Base-by-base conservation (phyloP, 2,329 filamentous ascomycete genomes). In the Paramyrothecium sp. region DNA sequence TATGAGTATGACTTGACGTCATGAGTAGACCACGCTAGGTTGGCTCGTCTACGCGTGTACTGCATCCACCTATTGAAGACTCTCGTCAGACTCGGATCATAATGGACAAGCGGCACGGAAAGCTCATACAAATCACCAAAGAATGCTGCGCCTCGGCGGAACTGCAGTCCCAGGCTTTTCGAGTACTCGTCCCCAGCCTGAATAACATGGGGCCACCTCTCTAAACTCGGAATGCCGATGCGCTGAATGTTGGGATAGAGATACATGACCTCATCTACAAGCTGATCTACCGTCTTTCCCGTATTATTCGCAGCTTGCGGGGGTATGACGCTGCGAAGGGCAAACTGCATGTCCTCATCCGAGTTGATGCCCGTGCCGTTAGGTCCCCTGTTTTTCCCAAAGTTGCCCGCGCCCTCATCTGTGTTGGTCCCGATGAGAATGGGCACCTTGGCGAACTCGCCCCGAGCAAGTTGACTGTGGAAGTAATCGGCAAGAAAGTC, bases 391-490 rank as follows among this genome's bases (percentile, higher is more conserved):
- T 46, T 64, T 59, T 48, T 63, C 23, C 58, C 58, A 41, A 64
- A 63, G n/a, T 63, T 54, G 62, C 66, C 30, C 65, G 54, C 51
- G 12, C 54, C 49, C 22, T 56, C 54, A n/a, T 56, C 65, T 8
- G 55, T 60, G 54, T 72, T 73, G 16, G 66, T 57, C 3, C 72
- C 72, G 16, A 67, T 68, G 8, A 74, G 54, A 12, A 69, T 55
- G 3, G 69, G 69, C 0, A 72, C 67, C 50, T 63, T 59, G 49
- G 68, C 65, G 50, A 74, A 74, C 17, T 61, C 59, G 3, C 71
- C 72, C 3, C 58, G 52, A 3, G 52, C 54, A 13, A 70, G 34
- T 52, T 68, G 68, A 51, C 58, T 58, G 38, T 63, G 59, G 48
- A 54, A 60, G 48, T 61, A 64, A 38, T 65, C 61, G 20, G 59